These are phyloP conservation scores for Xeromyces bisporus DNA, from an alignment of 495 filamentous ascomycete genomes.

Conservation along the genomic window DNA sequence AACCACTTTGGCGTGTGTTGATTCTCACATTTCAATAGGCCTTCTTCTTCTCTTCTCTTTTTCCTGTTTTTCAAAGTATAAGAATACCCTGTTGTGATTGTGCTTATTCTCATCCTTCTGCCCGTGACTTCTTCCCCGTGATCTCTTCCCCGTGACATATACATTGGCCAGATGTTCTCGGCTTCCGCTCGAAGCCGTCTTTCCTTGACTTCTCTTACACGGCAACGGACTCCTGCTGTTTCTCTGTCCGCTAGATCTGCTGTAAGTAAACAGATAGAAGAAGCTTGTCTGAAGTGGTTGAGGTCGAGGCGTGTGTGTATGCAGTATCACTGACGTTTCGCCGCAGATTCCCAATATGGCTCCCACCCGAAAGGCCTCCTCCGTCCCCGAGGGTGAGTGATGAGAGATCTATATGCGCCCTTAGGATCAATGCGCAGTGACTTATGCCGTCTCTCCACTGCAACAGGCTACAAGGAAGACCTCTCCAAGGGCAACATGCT, in stretches of 20 bases:
- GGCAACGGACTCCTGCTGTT: constrained; percentile 23
- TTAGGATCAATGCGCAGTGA: neutral
- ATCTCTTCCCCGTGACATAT: neutral
- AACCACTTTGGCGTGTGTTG: too few relatives aligned
- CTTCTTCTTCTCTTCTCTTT: neutral
- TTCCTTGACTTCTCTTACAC: constrained; percentile 21
- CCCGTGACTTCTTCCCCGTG: neutral
- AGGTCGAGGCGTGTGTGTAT: too few relatives aligned
- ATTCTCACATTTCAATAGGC: constrained; percentile 15
- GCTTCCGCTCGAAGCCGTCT: constrained; percentile 32
- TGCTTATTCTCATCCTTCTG: neutral
- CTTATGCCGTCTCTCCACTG: neutral
- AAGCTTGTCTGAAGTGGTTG: too few relatives aligned
- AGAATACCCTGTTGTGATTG: neutral
- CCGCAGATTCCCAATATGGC: constrained; percentile 26
- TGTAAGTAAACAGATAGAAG: constrained; percentile 5
- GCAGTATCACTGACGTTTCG: constrained; percentile 4
- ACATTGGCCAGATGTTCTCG: too few relatives aligned
- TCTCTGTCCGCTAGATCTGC: constrained; percentile 23
- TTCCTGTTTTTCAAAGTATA: neutral
- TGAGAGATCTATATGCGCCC: constrained; percentile 9
- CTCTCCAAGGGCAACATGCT: constrained; percentile 82
- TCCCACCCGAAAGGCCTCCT: constrained; percentile 27
- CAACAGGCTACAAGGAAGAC: constrained; percentile 78
- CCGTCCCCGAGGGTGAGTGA: constrained; percentile 31